A percentile compares a stretch with the other conserved stretches of the same genome.
phyloP scores from a whole-genome alignment of 345 rosid genomes.

The Atalantia buxifolia region DNA sequence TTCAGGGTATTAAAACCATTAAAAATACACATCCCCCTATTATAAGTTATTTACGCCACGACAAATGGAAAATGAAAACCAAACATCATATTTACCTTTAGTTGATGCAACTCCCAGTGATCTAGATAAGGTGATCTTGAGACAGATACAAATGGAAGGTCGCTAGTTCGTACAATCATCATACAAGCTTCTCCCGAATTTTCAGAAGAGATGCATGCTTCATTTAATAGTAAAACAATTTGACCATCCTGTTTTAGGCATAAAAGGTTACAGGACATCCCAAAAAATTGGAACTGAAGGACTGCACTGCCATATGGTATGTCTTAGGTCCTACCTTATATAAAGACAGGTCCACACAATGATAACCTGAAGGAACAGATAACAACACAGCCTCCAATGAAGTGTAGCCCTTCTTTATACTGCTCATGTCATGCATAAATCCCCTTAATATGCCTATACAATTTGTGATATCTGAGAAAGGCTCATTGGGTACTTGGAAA shows the following conservation, averaged over 20 bases:
- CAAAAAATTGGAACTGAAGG: constrained; percentile 8
- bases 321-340: constrained; percentile 60
- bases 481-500: constrained; percentile 59
- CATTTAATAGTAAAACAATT: constrained; percentile 62
- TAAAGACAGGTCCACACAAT: constrained; percentile 70
- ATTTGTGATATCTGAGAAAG: constrained; percentile 43
- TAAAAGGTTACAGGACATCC: constrained; percentile 9
- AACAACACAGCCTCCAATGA: constrained; percentile 62
- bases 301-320: neutral
- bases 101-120: constrained; percentile 51
- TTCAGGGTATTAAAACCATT: neutral
- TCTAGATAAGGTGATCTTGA: constrained; percentile 38
- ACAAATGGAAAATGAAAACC: neutral
- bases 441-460: constrained; percentile 65
- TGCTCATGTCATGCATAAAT: constrained; percentile 35
- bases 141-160: constrained; percentile 64
- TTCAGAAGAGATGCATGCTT: constrained; percentile 39
- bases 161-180: constrained; percentile 64
- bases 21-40: neutral
- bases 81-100: constrained; percentile 48
- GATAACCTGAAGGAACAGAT: constrained; percentile 58
- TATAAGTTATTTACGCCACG: neutral
- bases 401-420: constrained; percentile 30
- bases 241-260: constrained; percentile 56
- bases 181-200: constrained; percentile 74